Evolutionary conservation across 2,329 filamentous ascomycete species (phyloP).

Genomic region (Phialocephala sp.): DNA sequence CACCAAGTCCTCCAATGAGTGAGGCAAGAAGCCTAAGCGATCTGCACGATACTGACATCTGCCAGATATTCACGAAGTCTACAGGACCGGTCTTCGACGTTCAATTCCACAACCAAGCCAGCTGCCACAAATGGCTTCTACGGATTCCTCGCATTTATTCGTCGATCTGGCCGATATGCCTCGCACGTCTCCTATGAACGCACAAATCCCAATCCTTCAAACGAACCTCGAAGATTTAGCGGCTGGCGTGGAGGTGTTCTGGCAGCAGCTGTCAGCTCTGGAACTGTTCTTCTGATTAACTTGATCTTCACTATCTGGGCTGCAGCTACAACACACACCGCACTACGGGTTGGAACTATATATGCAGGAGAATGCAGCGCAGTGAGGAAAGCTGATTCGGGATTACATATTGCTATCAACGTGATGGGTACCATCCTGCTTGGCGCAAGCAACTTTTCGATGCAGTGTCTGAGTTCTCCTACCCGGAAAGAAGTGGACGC

Average conservation of each 20-base stretch:
- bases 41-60: conserved; percentile 4
- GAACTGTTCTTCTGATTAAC: conserved; percentile 27
- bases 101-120: conserved; percentile 7
- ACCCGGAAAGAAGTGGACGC: conserved; percentile 54
- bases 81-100: conserved; percentile 7
- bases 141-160: conserved; percentile 26
- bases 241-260: conserved; percentile 31
- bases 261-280: conserved; percentile 20
- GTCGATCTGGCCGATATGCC: conserved; percentile 29
- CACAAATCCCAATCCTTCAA: conserved; percentile 5
- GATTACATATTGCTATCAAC: conserved; percentile 55
- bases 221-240: conserved; percentile 12
- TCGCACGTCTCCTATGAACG: conserved; percentile 28
- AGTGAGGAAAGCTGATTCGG: conserved; percentile 27
- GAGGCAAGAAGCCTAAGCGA: background rate
- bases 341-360: conserved; percentile 23
- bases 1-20: conserved; percentile 10
- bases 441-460: conserved; percentile 50
- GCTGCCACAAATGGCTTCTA: conserved; percentile 17
- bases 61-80: conserved; percentile 11
- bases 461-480: conserved; percentile 57
- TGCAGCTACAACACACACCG: conserved; percentile 20
- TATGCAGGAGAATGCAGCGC: conserved; percentile 29
- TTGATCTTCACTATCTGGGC: conserved; percentile 32
- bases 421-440: conserved; percentile 51